A percentile compares a stretch with the other conserved stretches of the same genome.
These are phyloP conservation scores for Xerocomus minutiporus DNA, from an alignment of 1,284 basidiomycete species.

Conservation along the genomic window DNA sequence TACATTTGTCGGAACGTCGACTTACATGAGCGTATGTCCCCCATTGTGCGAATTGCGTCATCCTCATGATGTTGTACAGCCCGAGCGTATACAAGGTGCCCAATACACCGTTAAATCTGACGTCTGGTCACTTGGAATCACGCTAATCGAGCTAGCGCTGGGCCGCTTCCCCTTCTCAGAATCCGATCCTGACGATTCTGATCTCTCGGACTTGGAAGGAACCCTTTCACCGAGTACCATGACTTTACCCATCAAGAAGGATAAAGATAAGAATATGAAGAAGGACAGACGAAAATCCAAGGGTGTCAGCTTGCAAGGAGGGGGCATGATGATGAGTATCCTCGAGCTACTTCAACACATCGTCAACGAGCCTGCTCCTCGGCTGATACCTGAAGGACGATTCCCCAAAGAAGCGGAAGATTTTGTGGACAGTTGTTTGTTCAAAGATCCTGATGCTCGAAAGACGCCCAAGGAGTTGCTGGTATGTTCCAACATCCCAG, in stretches of 20 bases:
- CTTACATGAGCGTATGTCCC: constrained; percentile 94
- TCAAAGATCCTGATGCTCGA: constrained; percentile 76
- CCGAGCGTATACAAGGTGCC: constrained; percentile 97
- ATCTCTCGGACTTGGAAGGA: constrained; percentile 65
- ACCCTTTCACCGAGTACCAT: constrained; percentile 58
- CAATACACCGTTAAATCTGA: constrained; percentile 98
- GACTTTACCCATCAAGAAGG: constrained; percentile 29
- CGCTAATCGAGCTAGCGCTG: constrained; percentile 89
- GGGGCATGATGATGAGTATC: constrained; percentile 94
- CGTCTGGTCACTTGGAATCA: constrained; percentile 95
- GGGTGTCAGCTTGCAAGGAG: constrained; percentile 85
- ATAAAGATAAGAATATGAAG: constrained; percentile 38
- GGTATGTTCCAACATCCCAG: constrained; percentile 41
- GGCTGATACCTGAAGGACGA: constrained; percentile 63
- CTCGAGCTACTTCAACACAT: constrained; percentile 96
- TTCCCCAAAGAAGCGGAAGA: constrained; percentile 69
- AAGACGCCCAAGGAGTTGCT: constrained; percentile 79
- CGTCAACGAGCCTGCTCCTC: constrained; percentile 92
- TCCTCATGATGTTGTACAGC: constrained; percentile 47
- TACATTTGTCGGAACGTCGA: constrained; percentile 97
- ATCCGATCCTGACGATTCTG: constrained; percentile 58
- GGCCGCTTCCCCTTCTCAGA: constrained; percentile 92
- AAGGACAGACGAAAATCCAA: constrained; percentile 65
- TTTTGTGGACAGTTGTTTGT: constrained; percentile 80
- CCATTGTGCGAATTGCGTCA: constrained; percentile 1